Percentiles rank a stretch among this genome's conserved stretches.
Evolutionary conservation across 257 asterid genomes (phyloP).

Genomic region (Solanum virginianum): DNA sequence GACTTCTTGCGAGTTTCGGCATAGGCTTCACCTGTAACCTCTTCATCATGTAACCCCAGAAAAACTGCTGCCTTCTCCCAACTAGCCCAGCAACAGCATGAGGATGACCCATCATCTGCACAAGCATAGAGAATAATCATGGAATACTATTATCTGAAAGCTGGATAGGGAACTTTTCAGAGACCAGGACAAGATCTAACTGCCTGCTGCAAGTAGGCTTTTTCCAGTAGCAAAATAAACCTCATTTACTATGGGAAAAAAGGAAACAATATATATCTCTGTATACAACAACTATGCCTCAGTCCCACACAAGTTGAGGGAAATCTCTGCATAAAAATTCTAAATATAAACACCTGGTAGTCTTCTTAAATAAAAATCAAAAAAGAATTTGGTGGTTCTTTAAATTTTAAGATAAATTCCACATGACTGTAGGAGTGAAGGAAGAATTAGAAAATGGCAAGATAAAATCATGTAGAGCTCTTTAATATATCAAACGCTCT

Average conservation of each 20-base stretch:
- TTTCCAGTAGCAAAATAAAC: neutral
- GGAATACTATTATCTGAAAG: neutral
- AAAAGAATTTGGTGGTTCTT: neutral
- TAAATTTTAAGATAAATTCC: neutral
- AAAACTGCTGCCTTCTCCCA: constrained; percentile 47
- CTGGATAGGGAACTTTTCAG: neutral
- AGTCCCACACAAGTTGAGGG: neutral
- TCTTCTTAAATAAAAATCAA: neutral
- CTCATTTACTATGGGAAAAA: neutral
- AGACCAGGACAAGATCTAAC: neutral
- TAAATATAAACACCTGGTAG: neutral
- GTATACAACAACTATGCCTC: neutral
- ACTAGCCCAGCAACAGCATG: constrained; percentile 75
- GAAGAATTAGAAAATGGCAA: neutral
- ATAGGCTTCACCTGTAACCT: constrained; percentile 1
- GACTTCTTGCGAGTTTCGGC: constrained; percentile 4
- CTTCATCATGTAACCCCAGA: constrained; percentile 35
- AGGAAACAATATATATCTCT: neutral
- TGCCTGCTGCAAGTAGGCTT: neutral
- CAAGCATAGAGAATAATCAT: neutral
- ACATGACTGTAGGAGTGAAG: neutral
- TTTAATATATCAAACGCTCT: neutral
- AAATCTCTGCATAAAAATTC: neutral
- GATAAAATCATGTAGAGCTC: neutral
- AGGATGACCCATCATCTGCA: constrained; percentile 69